Evolutionary conservation across 2,329 filamentous ascomycete genomes (phyloP).

Genomic region (Chaetomiaceae sp.): DNA sequence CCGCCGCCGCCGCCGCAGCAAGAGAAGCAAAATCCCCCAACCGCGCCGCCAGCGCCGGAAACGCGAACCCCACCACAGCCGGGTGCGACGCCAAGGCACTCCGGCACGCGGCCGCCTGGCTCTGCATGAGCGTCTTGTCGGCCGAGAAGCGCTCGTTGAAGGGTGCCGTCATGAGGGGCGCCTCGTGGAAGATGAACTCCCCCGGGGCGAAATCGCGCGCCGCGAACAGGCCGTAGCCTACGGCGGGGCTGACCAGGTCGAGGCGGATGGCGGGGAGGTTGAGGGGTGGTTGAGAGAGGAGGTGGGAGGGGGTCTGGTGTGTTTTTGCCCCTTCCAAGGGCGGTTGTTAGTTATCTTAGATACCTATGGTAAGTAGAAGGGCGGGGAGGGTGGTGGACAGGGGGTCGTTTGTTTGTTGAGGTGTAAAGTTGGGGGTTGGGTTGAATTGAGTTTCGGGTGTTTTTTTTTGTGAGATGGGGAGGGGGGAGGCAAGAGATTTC

Average conservation of each 20-base stretch:
- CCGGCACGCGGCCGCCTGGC: constrained; percentile 15
- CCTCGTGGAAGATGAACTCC: constrained; percentile 30
- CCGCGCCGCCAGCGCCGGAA: constrained; percentile 18
- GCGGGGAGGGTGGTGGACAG: too few species aligned
- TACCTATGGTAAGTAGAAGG: too few species aligned
- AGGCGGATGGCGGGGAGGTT: constrained; percentile 18
- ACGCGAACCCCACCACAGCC: constrained; percentile 11
- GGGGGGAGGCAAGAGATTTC: too few species aligned
- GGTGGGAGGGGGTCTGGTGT: constrained; percentile 14
- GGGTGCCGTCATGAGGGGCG: constrained; percentile 23
- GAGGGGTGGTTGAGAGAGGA: constrained; percentile 13
- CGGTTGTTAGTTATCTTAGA: constrained; percentile 1
- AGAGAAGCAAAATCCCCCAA: too few species aligned
- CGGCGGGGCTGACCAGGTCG: constrained; percentile 18
- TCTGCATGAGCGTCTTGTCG: constrained; percentile 10
- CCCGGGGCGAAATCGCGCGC: constrained; percentile 23
- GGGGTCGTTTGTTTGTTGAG: too few species aligned
- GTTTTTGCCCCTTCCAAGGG: too few species aligned
- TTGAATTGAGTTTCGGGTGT: background rate
- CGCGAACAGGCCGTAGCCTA: constrained; percentile 33
- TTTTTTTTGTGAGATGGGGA: background rate
- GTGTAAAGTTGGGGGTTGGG: too few species aligned
- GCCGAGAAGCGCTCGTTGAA: constrained; percentile 23
- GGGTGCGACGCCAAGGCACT: background rate
- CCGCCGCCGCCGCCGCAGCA: too few species aligned